These are phyloP conservation scores for Tetrastigma voinierianum DNA, from an alignment of 164 flowering plant genomes.

Conservation along the genomic window DNA sequence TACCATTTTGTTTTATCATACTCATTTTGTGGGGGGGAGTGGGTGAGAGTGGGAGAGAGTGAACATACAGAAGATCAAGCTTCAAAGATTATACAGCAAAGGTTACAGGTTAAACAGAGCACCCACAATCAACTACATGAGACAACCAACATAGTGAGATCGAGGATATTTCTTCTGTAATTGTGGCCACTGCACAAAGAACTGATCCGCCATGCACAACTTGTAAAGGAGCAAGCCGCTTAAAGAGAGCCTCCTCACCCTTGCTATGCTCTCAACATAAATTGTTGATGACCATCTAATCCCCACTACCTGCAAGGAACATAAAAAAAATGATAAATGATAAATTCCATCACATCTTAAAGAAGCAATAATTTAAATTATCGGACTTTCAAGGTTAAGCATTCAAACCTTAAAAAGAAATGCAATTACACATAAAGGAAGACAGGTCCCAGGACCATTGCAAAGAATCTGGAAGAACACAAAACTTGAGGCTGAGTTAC, in stretches of 20 bases:
- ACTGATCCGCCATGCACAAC: constrained; percentile 73
- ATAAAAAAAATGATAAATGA: background rate
- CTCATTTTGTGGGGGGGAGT: too few relatives aligned
- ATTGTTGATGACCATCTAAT: constrained; percentile 70
- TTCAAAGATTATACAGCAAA: background rate
- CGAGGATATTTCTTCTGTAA: constrained; percentile 67
- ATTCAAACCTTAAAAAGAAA: constrained; percentile 73
- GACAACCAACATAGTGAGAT: constrained; percentile 75
- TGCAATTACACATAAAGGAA: constrained; percentile 79
- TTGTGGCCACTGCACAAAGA: constrained; percentile 96
- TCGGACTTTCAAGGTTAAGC: background rate
- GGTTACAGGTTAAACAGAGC: constrained; percentile 5
- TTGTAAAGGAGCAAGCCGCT: constrained; percentile 90
- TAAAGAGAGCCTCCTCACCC: constrained; percentile 79
- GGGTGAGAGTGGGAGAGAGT: too few relatives aligned
- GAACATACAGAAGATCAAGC: background rate
- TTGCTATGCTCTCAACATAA: constrained; percentile 86
- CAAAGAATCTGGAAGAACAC: constrained; percentile 61
- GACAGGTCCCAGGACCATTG: constrained; percentile 98
- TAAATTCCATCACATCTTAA: background rate
- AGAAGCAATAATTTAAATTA: background rate
- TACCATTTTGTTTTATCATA: too few relatives aligned
- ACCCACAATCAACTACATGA: constrained; percentile 30
- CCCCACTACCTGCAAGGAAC: constrained; percentile 64
- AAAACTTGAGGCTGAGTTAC: background rate